phyloP scores from a whole-genome alignment of 805 yeast genomes.

The Metschnikowia chrysomelidarum region DNA sequence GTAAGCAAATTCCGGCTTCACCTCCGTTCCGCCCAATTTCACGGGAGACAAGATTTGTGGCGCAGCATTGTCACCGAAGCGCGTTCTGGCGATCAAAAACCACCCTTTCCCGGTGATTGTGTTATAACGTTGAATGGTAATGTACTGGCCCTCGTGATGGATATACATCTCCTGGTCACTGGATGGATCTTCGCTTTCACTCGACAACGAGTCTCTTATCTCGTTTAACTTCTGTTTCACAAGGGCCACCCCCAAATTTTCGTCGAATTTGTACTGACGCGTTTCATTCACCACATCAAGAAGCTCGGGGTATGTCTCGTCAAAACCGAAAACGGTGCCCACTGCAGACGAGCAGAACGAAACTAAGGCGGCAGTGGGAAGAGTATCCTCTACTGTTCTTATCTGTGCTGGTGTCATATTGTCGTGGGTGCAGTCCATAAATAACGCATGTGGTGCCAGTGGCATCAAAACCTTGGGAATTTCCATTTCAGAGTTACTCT shows the following conservation, averaged over 20 bases:
- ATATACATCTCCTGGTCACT: slow-evolving; percentile 82
- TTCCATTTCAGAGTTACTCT: slow-evolving; percentile 57
- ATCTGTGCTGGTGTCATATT: slow-evolving; percentile 87
- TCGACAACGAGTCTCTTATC: slow-evolving; percentile 57
- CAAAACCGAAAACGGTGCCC: slow-evolving; percentile 93
- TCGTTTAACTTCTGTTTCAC: slow-evolving; percentile 62
- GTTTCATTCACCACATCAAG: slow-evolving; percentile 78
- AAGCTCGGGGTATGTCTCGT: slow-evolving; percentile 82
- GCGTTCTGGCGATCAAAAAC: slow-evolving; percentile 84
- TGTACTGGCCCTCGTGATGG: slow-evolving; percentile 90
- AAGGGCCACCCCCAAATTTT: slow-evolving; percentile 63
- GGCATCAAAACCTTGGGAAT: slow-evolving; percentile 65
- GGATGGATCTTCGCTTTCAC: slow-evolving; percentile 52
- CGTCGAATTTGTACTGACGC: slow-evolving; percentile 54
- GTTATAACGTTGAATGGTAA: slow-evolving; percentile 84
- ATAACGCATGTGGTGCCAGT: slow-evolving; percentile 85
- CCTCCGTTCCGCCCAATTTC: slow-evolving; percentile 57
- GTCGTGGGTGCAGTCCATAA: slow-evolving; percentile 98
- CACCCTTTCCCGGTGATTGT: slow-evolving; percentile 85
- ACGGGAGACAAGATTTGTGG: slow-evolving; percentile 59
- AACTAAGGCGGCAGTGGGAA: slow-evolving; percentile 93
- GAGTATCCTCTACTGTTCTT: slow-evolving; percentile 90
- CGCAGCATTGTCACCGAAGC: slow-evolving; percentile 49
- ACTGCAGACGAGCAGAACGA: slow-evolving; percentile 91
- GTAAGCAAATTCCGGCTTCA: slow-evolving; percentile 57